These are phyloP conservation scores for Trifolium subterraneum DNA, from an alignment of 306 rosid genomes.

Conservation along the genomic window DNA sequence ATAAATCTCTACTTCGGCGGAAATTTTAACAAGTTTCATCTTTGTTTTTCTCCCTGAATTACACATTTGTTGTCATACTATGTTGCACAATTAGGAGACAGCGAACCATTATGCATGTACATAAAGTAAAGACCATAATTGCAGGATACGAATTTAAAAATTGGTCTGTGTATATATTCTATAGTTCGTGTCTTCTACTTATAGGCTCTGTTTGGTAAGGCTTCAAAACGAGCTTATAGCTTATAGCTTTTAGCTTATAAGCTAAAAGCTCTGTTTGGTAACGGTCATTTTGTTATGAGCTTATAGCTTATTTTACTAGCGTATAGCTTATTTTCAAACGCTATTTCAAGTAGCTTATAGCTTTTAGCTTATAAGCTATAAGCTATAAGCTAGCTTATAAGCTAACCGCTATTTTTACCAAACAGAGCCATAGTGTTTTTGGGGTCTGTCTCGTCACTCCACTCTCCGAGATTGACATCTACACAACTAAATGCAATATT, in stretches of 20 bases:
- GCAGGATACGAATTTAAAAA: not conserved
- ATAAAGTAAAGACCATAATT: constrained; percentile 13
- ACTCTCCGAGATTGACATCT: constrained; percentile 1
- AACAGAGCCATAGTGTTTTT: too few relatives aligned
- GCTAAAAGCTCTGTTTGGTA: too few relatives aligned
- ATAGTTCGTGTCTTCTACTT: constrained; percentile 4
- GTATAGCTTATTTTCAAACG: too few relatives aligned
- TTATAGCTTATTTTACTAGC: too few relatives aligned
- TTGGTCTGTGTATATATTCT: not conserved
- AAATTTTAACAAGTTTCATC: constrained; percentile 4
- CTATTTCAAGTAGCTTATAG: too few relatives aligned
- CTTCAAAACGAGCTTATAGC: too few relatives aligned
- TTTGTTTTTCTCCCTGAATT: not conserved
- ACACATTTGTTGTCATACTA: constrained; percentile 8
- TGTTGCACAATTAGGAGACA: constrained; percentile 6
- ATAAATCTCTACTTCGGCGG: constrained; percentile 11
- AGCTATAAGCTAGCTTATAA: too few relatives aligned
- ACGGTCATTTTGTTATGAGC: too few relatives aligned
- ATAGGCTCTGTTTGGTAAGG: too few relatives aligned
- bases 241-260: too few relatives aligned
- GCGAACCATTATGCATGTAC: not conserved
- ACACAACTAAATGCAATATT: not conserved
- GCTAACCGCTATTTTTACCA: too few relatives aligned
- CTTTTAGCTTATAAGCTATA: too few relatives aligned
- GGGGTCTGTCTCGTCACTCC: not conserved